Conservation (phyloP, 805 yeast genomes). For the Candida qinlingensis region DNA sequence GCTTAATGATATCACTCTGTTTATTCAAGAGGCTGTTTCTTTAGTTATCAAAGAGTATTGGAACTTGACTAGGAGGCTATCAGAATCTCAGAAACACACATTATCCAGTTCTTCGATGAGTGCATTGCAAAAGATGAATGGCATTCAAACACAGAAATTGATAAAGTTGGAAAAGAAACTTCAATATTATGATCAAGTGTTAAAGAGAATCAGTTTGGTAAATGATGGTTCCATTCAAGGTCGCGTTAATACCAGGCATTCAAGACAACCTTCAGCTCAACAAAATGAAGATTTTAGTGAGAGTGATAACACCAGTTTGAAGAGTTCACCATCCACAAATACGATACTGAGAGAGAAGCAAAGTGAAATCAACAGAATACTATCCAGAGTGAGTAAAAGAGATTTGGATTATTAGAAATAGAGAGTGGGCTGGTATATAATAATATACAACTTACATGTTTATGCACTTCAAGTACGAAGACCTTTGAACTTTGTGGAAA, state of each 20-base stretch:
- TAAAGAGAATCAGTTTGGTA: constrained; percentile 6
- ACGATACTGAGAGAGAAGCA: constrained; percentile 3
- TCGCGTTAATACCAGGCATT: neutral
- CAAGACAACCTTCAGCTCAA: neutral
- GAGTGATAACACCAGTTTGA: neutral
- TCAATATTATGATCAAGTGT: constrained; percentile 6
- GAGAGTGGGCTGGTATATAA: neutral
- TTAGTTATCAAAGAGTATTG: constrained; percentile 14
- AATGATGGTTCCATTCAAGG: constrained; percentile 4
- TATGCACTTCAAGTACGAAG: too few relatives aligned
- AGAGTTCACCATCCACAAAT: neutral
- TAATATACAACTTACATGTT: too few relatives aligned
- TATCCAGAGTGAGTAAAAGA: constrained; percentile 2
- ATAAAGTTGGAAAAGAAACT: constrained; percentile 6
- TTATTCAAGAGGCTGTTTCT: constrained; percentile 16
- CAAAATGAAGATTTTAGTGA: neutral
- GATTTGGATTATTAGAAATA: constrained; percentile 2
- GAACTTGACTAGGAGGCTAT: constrained; percentile 7
- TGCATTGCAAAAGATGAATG: constrained; percentile 12
- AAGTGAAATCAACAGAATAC: constrained; percentile 4
- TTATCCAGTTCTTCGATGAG: constrained; percentile 3
- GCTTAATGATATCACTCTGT: constrained; percentile 9
- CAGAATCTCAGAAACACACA: constrained; percentile 5
- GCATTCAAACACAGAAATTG: constrained; percentile 6
- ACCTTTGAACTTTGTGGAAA: too few relatives aligned